Evolutionary conservation across 495 filamentous ascomycete species (phyloP).

Genomic region (Talaromyces trachyspermus): DNA sequence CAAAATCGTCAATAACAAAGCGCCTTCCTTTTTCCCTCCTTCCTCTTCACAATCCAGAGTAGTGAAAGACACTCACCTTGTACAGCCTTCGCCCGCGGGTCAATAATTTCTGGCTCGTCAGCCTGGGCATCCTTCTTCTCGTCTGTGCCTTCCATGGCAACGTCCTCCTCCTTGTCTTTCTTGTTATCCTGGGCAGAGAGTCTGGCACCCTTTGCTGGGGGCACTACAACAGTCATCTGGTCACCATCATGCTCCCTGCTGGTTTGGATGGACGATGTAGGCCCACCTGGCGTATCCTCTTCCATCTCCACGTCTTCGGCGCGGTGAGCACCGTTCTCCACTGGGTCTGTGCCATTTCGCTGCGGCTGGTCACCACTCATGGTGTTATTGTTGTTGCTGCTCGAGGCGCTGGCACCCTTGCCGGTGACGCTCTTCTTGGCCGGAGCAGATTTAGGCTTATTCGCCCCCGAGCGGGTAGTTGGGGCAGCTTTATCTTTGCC

Average conservation of each 20-base stretch:
- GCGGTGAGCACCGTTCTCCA: conserved; percentile 68
- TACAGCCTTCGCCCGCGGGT: conserved; percentile 59
- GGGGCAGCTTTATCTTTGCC: conserved; percentile 41
- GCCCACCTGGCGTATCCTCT: conserved; percentile 58
- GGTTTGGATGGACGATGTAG: conserved; percentile 45
- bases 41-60: too few species aligned
- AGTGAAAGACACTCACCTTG: conserved; percentile 35
- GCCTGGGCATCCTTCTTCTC: conserved; percentile 38
- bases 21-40: too few species aligned
- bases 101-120: conserved; percentile 49
- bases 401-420: conserved; percentile 35
- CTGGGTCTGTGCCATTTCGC: conserved; percentile 61
- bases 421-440: conserved; percentile 42
- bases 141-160: conserved; percentile 63
- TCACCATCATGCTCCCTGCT: conserved; percentile 68
- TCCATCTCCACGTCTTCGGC: conserved; percentile 78
- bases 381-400: conserved; percentile 41
- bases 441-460: conserved; percentile 43
- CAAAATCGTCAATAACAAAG: conserved; percentile 4
- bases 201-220: conserved; percentile 66
- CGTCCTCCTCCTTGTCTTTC: conserved; percentile 63
- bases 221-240: conserved; percentile 81
- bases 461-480: conserved; percentile 34
- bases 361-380: conserved; percentile 59
- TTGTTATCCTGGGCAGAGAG: conserved; percentile 43